phyloP scores from a whole-genome alignment of 345 rosid species.

The Salix udensis region DNA sequence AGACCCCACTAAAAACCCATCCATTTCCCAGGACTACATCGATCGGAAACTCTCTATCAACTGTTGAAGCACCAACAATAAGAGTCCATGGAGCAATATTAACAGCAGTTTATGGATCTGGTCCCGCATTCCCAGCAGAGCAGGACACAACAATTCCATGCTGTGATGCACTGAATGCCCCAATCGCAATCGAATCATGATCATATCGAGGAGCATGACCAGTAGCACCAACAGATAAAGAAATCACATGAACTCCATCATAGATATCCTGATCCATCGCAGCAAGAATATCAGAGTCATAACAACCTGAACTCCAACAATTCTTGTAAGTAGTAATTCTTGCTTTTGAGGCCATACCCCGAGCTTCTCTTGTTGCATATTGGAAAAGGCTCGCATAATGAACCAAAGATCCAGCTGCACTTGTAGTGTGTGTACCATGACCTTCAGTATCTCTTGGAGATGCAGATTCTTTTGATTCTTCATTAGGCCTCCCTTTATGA shows the following conservation, averaged over 20 bases:
- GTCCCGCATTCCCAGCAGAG: slow-evolving; percentile 93
- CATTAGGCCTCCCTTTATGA: slow-evolving; percentile 32
- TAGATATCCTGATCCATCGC: slow-evolving; percentile 83
- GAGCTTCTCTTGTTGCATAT: no score
- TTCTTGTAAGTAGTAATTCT: slow-evolving; percentile 83
- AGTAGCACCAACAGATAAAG: slow-evolving; percentile 70
- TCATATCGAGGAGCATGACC: slow-evolving; percentile 74
- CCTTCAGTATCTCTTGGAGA: slow-evolving; percentile 87
- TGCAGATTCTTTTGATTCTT: slow-evolving; percentile 43
- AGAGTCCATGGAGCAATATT: slow-evolving; percentile 21
- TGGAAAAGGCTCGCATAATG: no score
- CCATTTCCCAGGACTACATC: slow-evolving; percentile 70
- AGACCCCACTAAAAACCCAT: slow-evolving; percentile 50
- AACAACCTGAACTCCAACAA: slow-evolving; percentile 79
- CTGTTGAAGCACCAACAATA: no score
- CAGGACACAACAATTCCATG: slow-evolving; percentile 75
- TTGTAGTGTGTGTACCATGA: slow-evolving; percentile 88
- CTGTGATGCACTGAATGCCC: slow-evolving; percentile 64
- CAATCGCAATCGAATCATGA: slow-evolving; percentile 70
- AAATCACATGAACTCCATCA: slow-evolving; percentile 81
- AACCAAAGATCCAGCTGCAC: slow-evolving; percentile 30
- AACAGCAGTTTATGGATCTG: slow-evolving; percentile 60
- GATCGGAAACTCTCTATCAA: slow-evolving; percentile 63
- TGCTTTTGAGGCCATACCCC: slow-evolving; percentile 59
- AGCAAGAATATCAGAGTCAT: slow-evolving; percentile 87